Conservation (phyloP, 2,329 filamentous ascomycete genomes). For the Cryphonectria parasitica region DNA sequence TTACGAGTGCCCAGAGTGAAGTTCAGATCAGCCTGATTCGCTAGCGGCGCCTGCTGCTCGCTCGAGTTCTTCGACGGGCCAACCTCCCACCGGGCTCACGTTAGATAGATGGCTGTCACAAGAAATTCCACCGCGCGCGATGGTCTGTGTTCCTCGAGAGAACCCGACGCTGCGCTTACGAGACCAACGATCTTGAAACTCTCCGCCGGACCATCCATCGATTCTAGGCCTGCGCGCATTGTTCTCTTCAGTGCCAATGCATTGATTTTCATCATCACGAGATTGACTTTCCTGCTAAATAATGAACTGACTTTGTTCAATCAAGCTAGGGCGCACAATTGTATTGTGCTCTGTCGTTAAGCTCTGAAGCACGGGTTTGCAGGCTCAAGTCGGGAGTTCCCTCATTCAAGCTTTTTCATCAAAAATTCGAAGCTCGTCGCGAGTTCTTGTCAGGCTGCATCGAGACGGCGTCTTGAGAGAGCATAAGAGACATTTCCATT, state of each 20-base stretch:
- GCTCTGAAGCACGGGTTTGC: neutral
- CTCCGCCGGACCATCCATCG: neutral
- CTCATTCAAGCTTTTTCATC: neutral
- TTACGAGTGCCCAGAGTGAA: slow-evolving; percentile 84
- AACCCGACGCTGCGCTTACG: slow-evolving; percentile 15
- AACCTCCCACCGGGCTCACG: slow-evolving; percentile 71
- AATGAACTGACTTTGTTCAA: slow-evolving; percentile 19
- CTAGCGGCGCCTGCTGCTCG: slow-evolving; percentile 83
- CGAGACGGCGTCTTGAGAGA: neutral
- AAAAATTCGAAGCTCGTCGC: neutral
- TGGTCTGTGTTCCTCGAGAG: slow-evolving; percentile 8
- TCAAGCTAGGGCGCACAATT: slow-evolving; percentile 18
- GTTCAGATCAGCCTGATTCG: slow-evolving; percentile 80
- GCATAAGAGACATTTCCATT: slow-evolving; percentile 18
- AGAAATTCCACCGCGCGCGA: slow-evolving; percentile 34
- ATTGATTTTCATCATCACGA: slow-evolving; percentile 15
- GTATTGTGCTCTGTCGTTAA: slow-evolving; percentile 1
- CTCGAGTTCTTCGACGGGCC: slow-evolving; percentile 33
- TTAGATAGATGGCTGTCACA: slow-evolving; percentile 98
- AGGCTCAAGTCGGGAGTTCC: neutral
- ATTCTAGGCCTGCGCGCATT: slow-evolving; percentile 18
- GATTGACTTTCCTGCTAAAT: slow-evolving; percentile 3
- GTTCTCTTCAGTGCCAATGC: neutral
- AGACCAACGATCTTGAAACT: slow-evolving; percentile 18
- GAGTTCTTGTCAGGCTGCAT: slow-evolving; percentile 12